Conservation (phyloP, 2,329 filamentous ascomycete genomes). For the Daldinia sp. region DNA sequence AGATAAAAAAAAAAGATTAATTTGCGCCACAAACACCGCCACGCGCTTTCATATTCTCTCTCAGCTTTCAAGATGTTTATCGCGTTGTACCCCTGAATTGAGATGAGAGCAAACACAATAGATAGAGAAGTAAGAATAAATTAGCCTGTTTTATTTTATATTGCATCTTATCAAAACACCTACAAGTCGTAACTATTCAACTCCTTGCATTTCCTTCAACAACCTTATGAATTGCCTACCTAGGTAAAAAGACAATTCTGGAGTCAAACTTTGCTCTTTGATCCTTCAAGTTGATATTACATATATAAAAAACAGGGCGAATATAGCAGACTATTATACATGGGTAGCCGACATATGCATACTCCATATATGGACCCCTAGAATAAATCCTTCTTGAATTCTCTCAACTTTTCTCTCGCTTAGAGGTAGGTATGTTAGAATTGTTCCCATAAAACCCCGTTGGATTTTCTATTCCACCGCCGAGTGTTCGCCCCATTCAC, state of each 20-base stretch:
- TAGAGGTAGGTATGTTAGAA: neutral
- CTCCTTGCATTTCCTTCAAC: too few relatives aligned
- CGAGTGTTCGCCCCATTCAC: constrained; percentile 32
- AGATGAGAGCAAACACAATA: constrained; percentile 1
- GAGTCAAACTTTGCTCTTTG: neutral
- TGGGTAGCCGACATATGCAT: neutral
- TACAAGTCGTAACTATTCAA: neutral
- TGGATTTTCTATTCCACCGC: constrained; percentile 21
- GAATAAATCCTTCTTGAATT: neutral
- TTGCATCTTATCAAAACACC: neutral
- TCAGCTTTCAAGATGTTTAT: neutral
- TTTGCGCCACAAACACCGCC: constrained; percentile 38
- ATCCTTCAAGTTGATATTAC: neutral
- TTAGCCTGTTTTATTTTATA: too few relatives aligned
- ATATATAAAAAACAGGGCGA: too few relatives aligned
- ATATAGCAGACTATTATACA: neutral
- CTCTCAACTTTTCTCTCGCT: neutral
- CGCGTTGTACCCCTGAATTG: constrained; percentile 19
- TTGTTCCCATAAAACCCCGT: constrained; percentile 1
- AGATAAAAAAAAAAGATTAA: neutral
- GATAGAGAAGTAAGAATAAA: too few relatives aligned
- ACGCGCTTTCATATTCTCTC: constrained; percentile 4
- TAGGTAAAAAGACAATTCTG: neutral
- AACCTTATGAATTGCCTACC: too few relatives aligned
- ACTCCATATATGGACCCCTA: constrained; percentile 1